Evolutionary conservation across 2,329 filamentous ascomycete genomes (phyloP), one percentile per base, ranked within the genome.

Genomic region (Aspergillus udagawae): DNA sequence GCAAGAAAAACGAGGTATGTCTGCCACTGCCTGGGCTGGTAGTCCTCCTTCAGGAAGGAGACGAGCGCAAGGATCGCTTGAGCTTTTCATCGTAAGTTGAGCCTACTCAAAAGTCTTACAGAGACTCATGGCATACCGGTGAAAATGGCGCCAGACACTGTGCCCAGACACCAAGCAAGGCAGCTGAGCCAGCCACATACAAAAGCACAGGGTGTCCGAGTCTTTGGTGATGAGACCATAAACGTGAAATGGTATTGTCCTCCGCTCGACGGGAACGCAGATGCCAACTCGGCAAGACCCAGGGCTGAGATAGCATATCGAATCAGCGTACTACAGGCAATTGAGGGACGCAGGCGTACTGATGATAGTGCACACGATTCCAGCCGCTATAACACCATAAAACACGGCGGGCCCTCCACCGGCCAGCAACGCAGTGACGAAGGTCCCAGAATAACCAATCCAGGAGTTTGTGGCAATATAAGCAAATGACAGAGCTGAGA

Each of bases 161-260:
- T 58, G n/a, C 48, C 44, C 20, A 66, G 45, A 29, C 59, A 62
- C 64, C 64, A 70, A 2, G 67, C 63, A 4, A 68, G 49, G 12
- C 65, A 51, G 20, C 56, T 66, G 17, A 70, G 49, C 64, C 67
- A 70, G 0, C 69, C 70, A 10, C 61, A 61, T 1, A 65, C 45
- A 42, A 66, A 72, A 1, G 64, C 64, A 23, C 57, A 56, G 6
- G 56, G 47, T 0, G 58, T 52, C 10, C 63, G 60, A n/a, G 48
- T 54, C 20, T 52, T 57, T 0, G 47, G 41, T 1, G 63, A 51
- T 3, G 60, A 51, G 0, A 70, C 59, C 55, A 72, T 68, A 54
- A 60, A 72, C 1, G 64, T 66, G 47, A 69, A 70, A 53, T 73
- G 69, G 51, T 72, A 73, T 53, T 71, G 70, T 4, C 70, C 68